phyloP scores from a whole-genome alignment of 768 basidiomycete species.

The Exsudoporus frostii region DNA sequence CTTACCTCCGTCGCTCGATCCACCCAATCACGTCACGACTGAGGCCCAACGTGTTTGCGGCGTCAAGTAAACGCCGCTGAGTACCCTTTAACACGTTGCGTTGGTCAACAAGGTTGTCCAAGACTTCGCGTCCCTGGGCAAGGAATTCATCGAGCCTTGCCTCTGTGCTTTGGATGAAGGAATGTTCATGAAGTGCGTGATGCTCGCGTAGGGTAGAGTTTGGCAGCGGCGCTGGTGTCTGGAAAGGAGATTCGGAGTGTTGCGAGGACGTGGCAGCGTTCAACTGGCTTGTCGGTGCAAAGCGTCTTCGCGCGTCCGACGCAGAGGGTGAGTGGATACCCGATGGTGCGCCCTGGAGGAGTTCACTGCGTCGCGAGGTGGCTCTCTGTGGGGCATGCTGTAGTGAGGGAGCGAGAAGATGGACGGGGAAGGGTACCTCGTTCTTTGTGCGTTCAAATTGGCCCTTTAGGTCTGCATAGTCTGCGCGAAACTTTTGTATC shows the following conservation, averaged over 20 bases:
- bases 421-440: conserved; percentile 34
- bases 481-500: conserved; percentile 85
- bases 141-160: conserved; percentile 84
- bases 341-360: conserved; percentile 49
- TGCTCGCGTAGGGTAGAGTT: conserved; percentile 61
- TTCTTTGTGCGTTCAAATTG: conserved; percentile 80
- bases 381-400: conserved; percentile 44
- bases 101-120: conserved; percentile 92
- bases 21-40: conserved; percentile 94
- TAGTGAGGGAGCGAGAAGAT: background rate
- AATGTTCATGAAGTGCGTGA: conserved; percentile 83
- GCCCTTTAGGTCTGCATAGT: conserved; percentile 76
- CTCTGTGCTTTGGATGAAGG: conserved; percentile 83
- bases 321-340: conserved; percentile 29
- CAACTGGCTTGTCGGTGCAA: conserved; percentile 34
- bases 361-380: conserved; percentile 58
- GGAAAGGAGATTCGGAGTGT: conserved; percentile 87
- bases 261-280: conserved; percentile 47
- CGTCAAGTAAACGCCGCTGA: conserved; percentile 76
- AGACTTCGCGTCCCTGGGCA: conserved; percentile 85
- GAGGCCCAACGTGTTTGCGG: conserved; percentile 92
- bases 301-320: conserved; percentile 64
- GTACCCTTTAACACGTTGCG: conserved; percentile 95
- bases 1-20: conserved; percentile 91
- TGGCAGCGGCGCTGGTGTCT: conserved; percentile 51